Conservation (phyloP, 257 asterid genomes). For the Fraxinus anomala region DNA sequence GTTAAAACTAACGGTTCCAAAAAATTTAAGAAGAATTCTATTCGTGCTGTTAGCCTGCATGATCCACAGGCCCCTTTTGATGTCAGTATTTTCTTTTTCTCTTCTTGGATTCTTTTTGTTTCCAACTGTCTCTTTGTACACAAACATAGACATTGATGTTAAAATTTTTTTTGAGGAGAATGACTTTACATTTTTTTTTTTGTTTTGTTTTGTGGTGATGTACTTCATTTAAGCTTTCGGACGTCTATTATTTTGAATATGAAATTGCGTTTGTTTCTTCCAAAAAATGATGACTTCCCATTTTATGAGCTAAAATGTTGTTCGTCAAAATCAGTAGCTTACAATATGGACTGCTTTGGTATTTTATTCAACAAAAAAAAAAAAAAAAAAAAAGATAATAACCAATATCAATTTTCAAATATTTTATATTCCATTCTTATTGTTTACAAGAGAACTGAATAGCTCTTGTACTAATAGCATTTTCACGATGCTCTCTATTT, state of each 20-base stretch:
- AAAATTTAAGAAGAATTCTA: slow-evolving; percentile 59
- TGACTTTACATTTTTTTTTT: background rate
- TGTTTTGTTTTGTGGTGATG: background rate
- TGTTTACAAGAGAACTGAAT: background rate
- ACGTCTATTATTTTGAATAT: background rate
- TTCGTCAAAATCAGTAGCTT: background rate
- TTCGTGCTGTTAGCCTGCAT: slow-evolving; percentile 78
- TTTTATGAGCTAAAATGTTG: background rate
- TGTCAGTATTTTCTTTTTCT: slow-evolving; percentile 42
- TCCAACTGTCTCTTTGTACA: background rate
- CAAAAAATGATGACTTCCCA: background rate
- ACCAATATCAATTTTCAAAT: background rate
- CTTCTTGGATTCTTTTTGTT: background rate
- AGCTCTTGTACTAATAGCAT: background rate
- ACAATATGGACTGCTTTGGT: background rate
- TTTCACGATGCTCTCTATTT: no score
- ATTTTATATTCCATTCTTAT: background rate
- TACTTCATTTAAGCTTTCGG: background rate
- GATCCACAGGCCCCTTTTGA: slow-evolving; percentile 74
- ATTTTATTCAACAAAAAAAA: background rate
- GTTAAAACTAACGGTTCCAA: slow-evolving; percentile 31
- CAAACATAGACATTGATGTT: background rate
- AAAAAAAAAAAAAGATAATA: background rate
- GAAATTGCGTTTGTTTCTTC: background rate
- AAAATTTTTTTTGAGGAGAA: background rate